Conservation (phyloP, 805 yeast genomes). For the Candida chilensis region DNA sequence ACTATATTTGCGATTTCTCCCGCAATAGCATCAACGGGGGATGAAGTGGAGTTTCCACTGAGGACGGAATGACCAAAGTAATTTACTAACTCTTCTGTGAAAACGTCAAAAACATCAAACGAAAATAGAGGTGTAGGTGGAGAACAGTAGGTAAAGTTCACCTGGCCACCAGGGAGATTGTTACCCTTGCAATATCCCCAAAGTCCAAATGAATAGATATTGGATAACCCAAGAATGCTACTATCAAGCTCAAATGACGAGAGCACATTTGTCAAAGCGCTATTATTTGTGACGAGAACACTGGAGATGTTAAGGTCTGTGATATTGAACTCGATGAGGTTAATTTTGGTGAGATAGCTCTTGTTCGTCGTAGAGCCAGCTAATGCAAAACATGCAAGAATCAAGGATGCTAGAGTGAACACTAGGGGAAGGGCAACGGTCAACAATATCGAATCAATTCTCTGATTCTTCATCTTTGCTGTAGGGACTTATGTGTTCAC, state of each 20-base stretch:
- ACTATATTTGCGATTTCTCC: no score
- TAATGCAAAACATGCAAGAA: neutral
- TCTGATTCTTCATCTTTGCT: neutral
- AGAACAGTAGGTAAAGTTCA: neutral
- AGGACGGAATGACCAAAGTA: no score
- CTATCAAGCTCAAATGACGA: neutral
- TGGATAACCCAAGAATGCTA: neutral
- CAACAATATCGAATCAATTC: neutral
- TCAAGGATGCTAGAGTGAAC: neutral
- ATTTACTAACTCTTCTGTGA: neutral
- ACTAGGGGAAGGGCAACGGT: neutral
- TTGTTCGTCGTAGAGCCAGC: conserved; percentile 1
- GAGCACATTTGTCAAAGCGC: neutral
- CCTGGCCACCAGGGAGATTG: neutral
- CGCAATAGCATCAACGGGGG: no score
- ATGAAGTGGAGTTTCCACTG: no score
- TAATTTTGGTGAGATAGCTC: neutral
- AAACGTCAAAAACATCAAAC: conserved; percentile 1
- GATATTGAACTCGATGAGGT: neutral
- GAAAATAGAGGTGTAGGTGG: neutral
- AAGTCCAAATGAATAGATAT: neutral
- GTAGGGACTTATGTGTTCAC: no score
- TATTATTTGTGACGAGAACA: neutral
- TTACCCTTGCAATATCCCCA: conserved; percentile 1
- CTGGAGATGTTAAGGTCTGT: neutral